A percentile compares a stretch with the other conserved stretches of the same genome.
Evolutionary conservation across 208 protist species (phyloP).

Genomic region (Leishmania tarentolae): DNA sequence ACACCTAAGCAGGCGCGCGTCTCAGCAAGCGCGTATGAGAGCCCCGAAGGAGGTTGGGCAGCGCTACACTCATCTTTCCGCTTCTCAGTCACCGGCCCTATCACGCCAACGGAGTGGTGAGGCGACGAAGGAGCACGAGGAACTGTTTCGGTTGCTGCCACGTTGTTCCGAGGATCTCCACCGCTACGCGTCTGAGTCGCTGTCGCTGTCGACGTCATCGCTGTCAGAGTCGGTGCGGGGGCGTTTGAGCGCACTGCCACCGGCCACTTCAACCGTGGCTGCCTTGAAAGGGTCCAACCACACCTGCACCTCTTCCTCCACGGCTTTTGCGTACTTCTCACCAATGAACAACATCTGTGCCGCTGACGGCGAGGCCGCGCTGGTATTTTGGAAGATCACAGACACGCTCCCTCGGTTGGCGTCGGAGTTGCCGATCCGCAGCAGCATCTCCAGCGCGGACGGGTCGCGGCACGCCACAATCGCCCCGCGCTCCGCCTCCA

Average conservation of each 20-base stretch:
- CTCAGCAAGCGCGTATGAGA: background rate
- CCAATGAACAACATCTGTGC: slow-evolving; percentile 31
- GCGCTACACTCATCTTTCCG: background rate
- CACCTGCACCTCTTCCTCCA: slow-evolving; percentile 32
- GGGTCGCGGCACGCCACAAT: slow-evolving; percentile 36
- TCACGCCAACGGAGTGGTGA: background rate
- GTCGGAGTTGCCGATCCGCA: slow-evolving; percentile 32
- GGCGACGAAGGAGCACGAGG: background rate
- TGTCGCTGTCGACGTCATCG: slow-evolving; percentile 18
- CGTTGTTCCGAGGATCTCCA: background rate
- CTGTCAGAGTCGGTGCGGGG: slow-evolving; percentile 16
- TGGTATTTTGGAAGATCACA: slow-evolving; percentile 25
- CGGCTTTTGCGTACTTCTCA: background rate
- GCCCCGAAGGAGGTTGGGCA: background rate
- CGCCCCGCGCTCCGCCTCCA: slow-evolving; percentile 32
- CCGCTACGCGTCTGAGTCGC: slow-evolving; percentile 1
- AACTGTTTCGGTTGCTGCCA: background rate
- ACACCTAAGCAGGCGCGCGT: background rate
- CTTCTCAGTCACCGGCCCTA: background rate
- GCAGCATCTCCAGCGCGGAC: slow-evolving; percentile 36
- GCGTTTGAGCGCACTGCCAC: slow-evolving; percentile 17
- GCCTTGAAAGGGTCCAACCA: slow-evolving; percentile 36
- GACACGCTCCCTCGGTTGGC: slow-evolving; percentile 22
- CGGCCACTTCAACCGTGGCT: background rate
- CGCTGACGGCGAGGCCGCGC: background rate